Evolutionary conservation across 768 basidiomycete species (phyloP).

Genomic region (Tricholoma saponaceum): DNA sequence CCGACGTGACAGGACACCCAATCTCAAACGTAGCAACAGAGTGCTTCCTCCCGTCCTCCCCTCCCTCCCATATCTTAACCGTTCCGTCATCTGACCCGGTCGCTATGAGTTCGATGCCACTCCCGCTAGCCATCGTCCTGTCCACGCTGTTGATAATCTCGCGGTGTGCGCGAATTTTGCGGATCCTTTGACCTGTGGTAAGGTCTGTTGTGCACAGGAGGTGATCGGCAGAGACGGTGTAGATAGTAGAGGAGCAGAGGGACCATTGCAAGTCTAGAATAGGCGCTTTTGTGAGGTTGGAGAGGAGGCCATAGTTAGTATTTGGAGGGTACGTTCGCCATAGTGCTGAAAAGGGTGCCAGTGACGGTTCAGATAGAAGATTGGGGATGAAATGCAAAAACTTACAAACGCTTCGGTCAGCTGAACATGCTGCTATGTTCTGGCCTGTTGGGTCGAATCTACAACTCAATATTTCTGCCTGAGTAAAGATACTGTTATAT

Average conservation of each 20-base stretch:
- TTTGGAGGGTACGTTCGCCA: conserved; percentile 94
- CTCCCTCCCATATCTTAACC: conserved; percentile 89
- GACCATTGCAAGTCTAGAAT: conserved; percentile 94
- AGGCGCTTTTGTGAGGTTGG: conserved; percentile 82
- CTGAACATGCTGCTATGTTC: conserved; percentile 88
- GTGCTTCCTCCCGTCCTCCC: conserved; percentile 67
- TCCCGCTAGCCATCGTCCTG: conserved; percentile 78
- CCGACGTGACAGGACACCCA: conserved; percentile 88
- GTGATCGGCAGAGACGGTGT: conserved; percentile 90
- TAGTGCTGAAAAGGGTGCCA: conserved; percentile 46
- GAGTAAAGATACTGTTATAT: conserved; percentile 4
- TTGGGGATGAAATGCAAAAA: conserved; percentile 13
- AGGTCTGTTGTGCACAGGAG: conserved; percentile 73
- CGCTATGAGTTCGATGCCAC: conserved; percentile 80
- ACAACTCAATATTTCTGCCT: conserved; percentile 89
- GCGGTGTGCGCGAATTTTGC: conserved; percentile 83
- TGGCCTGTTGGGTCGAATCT: conserved; percentile 93
- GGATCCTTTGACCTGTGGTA: conserved; percentile 76
- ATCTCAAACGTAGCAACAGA: conserved; percentile 78
- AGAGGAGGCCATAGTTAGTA: conserved; percentile 86
- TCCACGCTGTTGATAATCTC: conserved; percentile 91
- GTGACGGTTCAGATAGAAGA: not conserved
- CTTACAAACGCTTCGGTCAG: conserved; percentile 88
- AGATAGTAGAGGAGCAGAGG: conserved; percentile 64
- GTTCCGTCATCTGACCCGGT: conserved; percentile 92